Percentiles rank a stretch among this genome's conserved stretches.
phyloP scores from a whole-genome alignment of 73 alveolate species.

The Paramecium biaurelia region DNA sequence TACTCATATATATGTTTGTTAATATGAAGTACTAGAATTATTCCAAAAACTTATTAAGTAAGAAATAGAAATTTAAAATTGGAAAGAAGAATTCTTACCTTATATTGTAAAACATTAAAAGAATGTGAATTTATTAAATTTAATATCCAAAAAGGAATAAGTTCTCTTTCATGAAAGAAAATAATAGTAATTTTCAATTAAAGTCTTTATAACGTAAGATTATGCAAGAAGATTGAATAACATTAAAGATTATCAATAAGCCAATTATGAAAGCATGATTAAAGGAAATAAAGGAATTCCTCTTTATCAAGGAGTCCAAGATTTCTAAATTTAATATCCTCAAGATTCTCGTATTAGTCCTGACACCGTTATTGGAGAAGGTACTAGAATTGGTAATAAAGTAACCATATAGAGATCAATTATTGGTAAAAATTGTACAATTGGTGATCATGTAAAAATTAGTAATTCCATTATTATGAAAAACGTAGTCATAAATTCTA shows the following conservation, averaged over 20 bases:
- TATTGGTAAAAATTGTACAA: slow-evolving; percentile 35
- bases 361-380: slow-evolving; percentile 27
- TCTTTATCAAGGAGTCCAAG: neutral
- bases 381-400: slow-evolving; percentile 2
- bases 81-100: slow-evolving; percentile 52
- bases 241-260: slow-evolving; percentile 49
- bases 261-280: slow-evolving; percentile 31
- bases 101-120: neutral
- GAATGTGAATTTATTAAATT: neutral
- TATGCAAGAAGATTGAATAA: slow-evolving; percentile 48
- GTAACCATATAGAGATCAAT: slow-evolving; percentile 1
- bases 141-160: neutral
- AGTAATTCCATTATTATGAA: slow-evolving; percentile 48
- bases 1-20: slow-evolving; percentile 51
- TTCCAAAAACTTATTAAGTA: neutral
- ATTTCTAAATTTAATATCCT: neutral
- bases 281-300: slow-evolving; percentile 46
- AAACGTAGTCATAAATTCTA: neutral
- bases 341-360: neutral
- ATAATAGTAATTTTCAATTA: neutral
- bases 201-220: neutral
- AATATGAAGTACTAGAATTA: neutral
- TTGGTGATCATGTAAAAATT: slow-evolving; percentile 57
- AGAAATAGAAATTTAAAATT: neutral
- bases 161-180: neutral